phyloP scores from a whole-genome alignment of 352 stramenopile species.

The Phytophthora vignae region DNA sequence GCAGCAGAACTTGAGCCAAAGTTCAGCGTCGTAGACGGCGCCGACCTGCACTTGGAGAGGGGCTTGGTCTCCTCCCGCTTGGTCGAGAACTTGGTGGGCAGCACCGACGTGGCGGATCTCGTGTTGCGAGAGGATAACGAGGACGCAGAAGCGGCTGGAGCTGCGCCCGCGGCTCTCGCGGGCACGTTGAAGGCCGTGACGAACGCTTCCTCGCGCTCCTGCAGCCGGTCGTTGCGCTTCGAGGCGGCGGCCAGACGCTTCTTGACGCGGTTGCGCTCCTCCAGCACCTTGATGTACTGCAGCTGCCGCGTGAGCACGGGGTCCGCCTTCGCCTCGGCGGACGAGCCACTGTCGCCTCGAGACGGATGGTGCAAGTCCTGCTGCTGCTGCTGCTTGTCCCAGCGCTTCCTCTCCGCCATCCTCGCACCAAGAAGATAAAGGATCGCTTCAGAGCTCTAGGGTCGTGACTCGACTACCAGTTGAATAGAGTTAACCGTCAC shows the following conservation, averaged over 20 bases:
- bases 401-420: conserved; percentile 58
- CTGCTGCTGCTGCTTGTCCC: conserved; percentile 49
- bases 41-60: conserved; percentile 44
- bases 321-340: conserved; percentile 36
- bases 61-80: conserved; percentile 28
- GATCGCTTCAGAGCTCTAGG: conserved; percentile 4
- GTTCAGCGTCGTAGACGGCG: conserved; percentile 53
- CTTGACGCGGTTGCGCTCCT: conserved; percentile 84
- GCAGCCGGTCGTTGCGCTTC: conserved; percentile 63
- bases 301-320: conserved; percentile 78
- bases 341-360: neutral
- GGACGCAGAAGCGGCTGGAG: neutral
- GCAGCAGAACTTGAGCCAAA: conserved; percentile 11
- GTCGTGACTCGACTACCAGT: neutral
- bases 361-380: conserved; percentile 31
- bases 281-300: conserved; percentile 87
- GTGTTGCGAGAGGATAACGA: conserved; percentile 42
- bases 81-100: conserved; percentile 41
- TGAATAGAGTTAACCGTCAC: conserved; percentile 11
- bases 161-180: conserved; percentile 4
- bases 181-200: conserved; percentile 84
- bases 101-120: conserved; percentile 51
- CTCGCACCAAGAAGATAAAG: neutral
- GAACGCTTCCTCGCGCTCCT: conserved; percentile 79
- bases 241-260: conserved; percentile 74